Percentiles rank a stretch among this genome's conserved stretches.
phyloP scores from a whole-genome alignment of 345 rosid genomes.

The Erodium maritimum region DNA sequence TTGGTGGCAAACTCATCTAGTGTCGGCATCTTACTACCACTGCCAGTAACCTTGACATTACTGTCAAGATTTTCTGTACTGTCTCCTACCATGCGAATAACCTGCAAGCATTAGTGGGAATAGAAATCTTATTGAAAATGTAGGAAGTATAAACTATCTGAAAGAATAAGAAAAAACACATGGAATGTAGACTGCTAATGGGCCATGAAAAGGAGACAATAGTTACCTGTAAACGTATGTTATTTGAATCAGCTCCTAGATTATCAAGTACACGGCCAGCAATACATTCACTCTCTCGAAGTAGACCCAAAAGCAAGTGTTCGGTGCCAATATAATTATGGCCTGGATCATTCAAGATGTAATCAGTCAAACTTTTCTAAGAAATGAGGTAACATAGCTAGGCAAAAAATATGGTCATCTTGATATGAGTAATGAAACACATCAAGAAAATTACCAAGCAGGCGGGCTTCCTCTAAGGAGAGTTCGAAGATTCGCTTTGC shows the following conservation, averaged over 20 bases:
- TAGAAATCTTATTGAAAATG: not conserved
- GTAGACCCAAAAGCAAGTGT: constrained; percentile 91
- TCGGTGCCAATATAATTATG: constrained; percentile 99
- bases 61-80: constrained; percentile 63
- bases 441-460: constrained; percentile 44
- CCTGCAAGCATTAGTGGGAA: constrained; percentile 21
- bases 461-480: constrained; percentile 89
- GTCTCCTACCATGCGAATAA: constrained; percentile 97
- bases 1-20: constrained; percentile 98
- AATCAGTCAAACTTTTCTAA: not conserved
- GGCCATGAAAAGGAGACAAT: too few species aligned
- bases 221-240: constrained; percentile 86
- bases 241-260: constrained; percentile 80
- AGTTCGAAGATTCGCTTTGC: constrained; percentile 94
- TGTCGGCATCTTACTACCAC: constrained; percentile 88
- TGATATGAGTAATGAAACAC: too few species aligned
- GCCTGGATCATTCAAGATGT: constrained; percentile 30
- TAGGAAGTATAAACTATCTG: not conserved
- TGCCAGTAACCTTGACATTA: constrained; percentile 59
- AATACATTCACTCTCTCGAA: constrained; percentile 98
- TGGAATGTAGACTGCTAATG: not conserved
- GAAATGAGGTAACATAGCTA: not conserved
- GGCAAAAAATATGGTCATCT: not conserved
- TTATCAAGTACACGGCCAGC: constrained; percentile 97
- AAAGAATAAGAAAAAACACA: not conserved